These are phyloP conservation scores for Erythrophleum ivorense DNA, from an alignment of 331 rosid genomes.

Conservation along the genomic window DNA sequence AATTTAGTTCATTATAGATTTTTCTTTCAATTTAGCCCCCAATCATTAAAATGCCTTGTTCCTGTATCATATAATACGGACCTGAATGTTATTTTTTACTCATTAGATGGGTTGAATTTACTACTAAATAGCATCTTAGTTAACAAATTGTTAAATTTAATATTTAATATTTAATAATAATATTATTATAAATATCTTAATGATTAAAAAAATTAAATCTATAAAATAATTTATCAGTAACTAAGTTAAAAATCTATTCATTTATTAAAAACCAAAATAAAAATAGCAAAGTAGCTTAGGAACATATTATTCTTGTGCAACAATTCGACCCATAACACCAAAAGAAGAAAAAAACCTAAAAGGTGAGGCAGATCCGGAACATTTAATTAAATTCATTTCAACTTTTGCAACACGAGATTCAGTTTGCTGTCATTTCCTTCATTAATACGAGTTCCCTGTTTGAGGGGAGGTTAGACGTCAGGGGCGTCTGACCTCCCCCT, in stretches of 20 bases:
- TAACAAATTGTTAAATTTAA: too few species aligned
- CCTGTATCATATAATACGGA: too few species aligned
- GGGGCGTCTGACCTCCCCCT: not conserved
- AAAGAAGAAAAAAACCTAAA: not conserved
- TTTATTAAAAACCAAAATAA: too few species aligned
- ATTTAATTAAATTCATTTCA: not conserved
- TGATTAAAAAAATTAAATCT: too few species aligned
- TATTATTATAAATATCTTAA: too few species aligned
- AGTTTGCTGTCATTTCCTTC: not conserved
- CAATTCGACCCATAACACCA: not conserved
- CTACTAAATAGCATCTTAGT: too few species aligned
- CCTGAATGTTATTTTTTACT: not conserved
- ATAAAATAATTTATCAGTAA: too few species aligned
- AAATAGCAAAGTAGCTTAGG: not conserved
- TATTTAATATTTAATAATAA: too few species aligned
- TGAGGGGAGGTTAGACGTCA: not conserved
- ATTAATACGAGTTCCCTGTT: not conserved
- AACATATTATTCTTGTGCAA: not conserved
- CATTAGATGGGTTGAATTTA: not conserved
- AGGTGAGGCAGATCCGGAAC: not conserved
- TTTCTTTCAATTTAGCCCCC: too few species aligned
- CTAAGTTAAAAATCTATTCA: too few species aligned
- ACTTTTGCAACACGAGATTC: not conserved
- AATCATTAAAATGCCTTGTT: too few species aligned
- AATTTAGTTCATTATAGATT: too few species aligned